Evolutionary conservation across 2,329 filamentous ascomycete species (phyloP).

Genomic region (Aureobasidium sp.): DNA sequence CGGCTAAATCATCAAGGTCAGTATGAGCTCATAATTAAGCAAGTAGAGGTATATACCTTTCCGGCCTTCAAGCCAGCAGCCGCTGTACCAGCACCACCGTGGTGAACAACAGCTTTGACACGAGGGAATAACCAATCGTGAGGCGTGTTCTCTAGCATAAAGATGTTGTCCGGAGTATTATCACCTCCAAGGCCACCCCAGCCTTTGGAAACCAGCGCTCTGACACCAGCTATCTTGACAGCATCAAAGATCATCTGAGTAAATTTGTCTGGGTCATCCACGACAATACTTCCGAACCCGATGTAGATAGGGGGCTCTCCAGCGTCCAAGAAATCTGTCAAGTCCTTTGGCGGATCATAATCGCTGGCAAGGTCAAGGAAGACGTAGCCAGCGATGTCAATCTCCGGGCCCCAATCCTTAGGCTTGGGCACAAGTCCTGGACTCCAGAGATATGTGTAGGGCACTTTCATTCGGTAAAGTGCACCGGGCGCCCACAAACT

Average conservation of each 20-base stretch:
- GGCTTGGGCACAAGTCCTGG: slow-evolving; percentile 39
- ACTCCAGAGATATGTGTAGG: slow-evolving; percentile 59
- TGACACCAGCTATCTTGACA: slow-evolving; percentile 56
- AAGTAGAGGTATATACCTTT: slow-evolving; percentile 27
- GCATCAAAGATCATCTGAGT: slow-evolving; percentile 67
- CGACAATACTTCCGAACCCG: slow-evolving; percentile 69
- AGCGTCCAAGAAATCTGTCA: slow-evolving; percentile 45
- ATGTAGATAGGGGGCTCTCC: slow-evolving; percentile 63
- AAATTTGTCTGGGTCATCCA: slow-evolving; percentile 62
- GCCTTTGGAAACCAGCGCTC: slow-evolving; percentile 66
- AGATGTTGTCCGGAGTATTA: slow-evolving; percentile 56
- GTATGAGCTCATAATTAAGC: not conserved
- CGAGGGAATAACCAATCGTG: slow-evolving; percentile 72
- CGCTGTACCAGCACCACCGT: slow-evolving; percentile 72
- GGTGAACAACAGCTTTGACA: slow-evolving; percentile 61
- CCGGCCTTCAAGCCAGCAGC: slow-evolving; percentile 66
- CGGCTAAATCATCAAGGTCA: slow-evolving; percentile 33
- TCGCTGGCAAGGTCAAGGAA: slow-evolving; percentile 31
- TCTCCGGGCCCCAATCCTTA: slow-evolving; percentile 35
- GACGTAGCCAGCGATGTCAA: slow-evolving; percentile 30
- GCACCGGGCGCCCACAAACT: slow-evolving; percentile 71
- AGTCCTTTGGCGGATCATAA: slow-evolving; percentile 29
- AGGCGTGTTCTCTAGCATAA: slow-evolving; percentile 65
- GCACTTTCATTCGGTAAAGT: slow-evolving; percentile 65
- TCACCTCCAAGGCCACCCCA: slow-evolving; percentile 64